Conservation (phyloP, 495 filamentous ascomycete species). For the Talaromyces nanjingensis region DNA sequence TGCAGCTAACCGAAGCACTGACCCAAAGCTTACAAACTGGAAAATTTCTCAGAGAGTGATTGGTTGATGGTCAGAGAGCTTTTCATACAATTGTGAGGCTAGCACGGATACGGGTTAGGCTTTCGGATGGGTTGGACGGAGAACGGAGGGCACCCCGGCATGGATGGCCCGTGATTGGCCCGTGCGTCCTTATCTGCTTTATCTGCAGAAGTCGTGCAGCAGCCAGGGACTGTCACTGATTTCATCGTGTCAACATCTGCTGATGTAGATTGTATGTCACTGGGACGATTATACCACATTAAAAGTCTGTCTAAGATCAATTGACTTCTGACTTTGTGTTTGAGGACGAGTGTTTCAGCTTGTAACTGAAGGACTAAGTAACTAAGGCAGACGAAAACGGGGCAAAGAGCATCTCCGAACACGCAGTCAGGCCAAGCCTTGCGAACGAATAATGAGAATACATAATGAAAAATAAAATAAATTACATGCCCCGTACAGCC, state of each 20-base stretch:
- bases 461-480: background rate
- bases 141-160: background rate
- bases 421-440: background rate
- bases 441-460: slow-evolving; percentile 4
- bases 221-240: background rate
- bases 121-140: background rate
- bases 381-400: background rate
- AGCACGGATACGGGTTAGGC: background rate
- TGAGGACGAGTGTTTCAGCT: background rate
- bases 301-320: background rate
- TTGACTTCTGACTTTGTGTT: background rate
- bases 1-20: background rate
- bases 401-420: background rate
- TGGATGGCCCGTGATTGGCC: background rate
- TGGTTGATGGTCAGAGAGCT: background rate
- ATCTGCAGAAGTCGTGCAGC: background rate
- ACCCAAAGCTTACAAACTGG: background rate
- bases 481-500: background rate
- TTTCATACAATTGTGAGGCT: background rate
- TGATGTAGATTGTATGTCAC: background rate
- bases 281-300: background rate
- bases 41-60: background rate
- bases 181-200: background rate
- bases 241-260: background rate
- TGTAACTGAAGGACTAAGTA: background rate